These are phyloP conservation scores for Pichia inconspicua DNA, from an alignment of 1,139 yeast genomes.

Conservation along the genomic window DNA sequence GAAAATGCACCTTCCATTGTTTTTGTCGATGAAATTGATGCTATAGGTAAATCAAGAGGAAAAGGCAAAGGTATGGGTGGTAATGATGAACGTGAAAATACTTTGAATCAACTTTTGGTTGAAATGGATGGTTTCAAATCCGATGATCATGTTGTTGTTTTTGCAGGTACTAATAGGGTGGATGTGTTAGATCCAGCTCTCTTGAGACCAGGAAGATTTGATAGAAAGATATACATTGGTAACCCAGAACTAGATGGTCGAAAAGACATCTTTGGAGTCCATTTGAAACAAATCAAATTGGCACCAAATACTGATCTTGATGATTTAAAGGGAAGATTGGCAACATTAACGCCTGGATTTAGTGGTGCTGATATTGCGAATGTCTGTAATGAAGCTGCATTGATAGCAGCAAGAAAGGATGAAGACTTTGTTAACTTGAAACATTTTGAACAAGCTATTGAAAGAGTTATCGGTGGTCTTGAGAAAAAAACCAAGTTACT, in stretches of 20 bases:
- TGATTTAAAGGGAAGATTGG: constrained; percentile 73
- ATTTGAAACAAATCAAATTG: constrained; percentile 60
- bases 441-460: constrained; percentile 94
- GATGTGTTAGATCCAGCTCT: constrained; percentile 90
- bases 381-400: constrained; percentile 93
- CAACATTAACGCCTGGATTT: constrained; percentile 95
- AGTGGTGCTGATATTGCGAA: constrained; percentile 98
- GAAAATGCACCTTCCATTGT: constrained; percentile 89
- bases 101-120: constrained; percentile 86
- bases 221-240: constrained; percentile 86
- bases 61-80: constrained; percentile 60
- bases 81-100: constrained; percentile 94
- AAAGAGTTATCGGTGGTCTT: constrained; percentile 92
- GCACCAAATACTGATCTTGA: constrained; percentile 35
- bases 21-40: constrained; percentile 96
- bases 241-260: constrained; percentile 91
- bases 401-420: constrained; percentile 84
- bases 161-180: constrained; percentile 95
- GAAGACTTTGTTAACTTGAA: constrained; percentile 59
- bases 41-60: constrained; percentile 91
- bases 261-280: constrained; percentile 83
- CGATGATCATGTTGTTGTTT: constrained; percentile 86
- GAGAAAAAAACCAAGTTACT: constrained; percentile 84
- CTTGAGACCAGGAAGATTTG: constrained; percentile 95
- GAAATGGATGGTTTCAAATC: constrained; percentile 97